Evolutionary conservation across 2,329 filamentous ascomycete species (phyloP).

Genomic region (Dothistroma pini): DNA sequence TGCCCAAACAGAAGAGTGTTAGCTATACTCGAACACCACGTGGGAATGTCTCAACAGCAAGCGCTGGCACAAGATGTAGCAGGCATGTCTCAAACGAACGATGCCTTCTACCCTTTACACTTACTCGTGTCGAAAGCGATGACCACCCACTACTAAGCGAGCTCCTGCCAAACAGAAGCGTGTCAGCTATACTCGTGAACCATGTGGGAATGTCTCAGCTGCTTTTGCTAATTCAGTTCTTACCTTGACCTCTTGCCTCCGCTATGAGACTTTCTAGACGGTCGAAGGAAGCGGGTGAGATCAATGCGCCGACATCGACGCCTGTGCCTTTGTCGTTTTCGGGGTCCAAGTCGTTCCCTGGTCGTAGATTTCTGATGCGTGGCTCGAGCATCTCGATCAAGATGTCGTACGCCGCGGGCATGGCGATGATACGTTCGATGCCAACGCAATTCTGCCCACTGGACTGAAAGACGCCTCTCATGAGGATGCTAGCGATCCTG

Average conservation of each 20-base stretch:
- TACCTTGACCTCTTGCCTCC: constrained; percentile 63
- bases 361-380: constrained; percentile 68
- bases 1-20: no score
- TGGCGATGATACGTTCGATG: constrained; percentile 85
- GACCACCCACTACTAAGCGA: constrained; percentile 74
- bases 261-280: constrained; percentile 72
- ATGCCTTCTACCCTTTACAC: no score
- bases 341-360: constrained; percentile 66
- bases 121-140: constrained; percentile 62
- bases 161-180: constrained; percentile 54
- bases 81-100: no score
- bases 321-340: constrained; percentile 34
- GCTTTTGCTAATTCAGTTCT: neutral
- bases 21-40: no score
- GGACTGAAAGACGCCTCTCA: constrained; percentile 92
- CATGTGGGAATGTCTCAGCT: no score
- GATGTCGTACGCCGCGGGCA: constrained; percentile 69
- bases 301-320: constrained; percentile 84
- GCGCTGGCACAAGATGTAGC: no score
- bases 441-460: constrained; percentile 97
- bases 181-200: no score
- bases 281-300: constrained; percentile 72
- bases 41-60: no score
- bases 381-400: constrained; percentile 69
- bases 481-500: constrained; percentile 74